Conservation (phyloP, 352 stramenopile species). For the Phytophthora sojae region DNA sequence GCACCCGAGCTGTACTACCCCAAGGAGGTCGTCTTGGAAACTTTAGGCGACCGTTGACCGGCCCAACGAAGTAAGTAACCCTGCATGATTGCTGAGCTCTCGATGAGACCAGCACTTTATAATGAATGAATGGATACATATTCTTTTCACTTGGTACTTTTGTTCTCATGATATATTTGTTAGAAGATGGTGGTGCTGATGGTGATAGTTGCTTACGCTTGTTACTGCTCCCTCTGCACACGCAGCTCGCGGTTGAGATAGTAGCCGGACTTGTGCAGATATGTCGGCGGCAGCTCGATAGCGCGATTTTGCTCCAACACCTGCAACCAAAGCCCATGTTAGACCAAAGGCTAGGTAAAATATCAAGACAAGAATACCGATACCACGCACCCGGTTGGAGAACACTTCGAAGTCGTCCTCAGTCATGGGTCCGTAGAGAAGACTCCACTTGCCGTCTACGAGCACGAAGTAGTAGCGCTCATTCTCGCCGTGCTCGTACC, state of each 20-base stretch:
- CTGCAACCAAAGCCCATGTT: slow-evolving; percentile 34
- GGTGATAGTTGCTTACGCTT: slow-evolving; percentile 17
- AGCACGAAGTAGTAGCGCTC: slow-evolving; percentile 90
- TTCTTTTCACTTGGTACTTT: slow-evolving; percentile 6
- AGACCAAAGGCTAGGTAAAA: neutral
- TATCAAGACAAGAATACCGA: neutral
- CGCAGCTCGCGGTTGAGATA: slow-evolving; percentile 75
- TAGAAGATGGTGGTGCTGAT: slow-evolving; percentile 9
- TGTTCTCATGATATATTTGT: slow-evolving; percentile 28
- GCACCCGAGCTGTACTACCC: slow-evolving; percentile 68
- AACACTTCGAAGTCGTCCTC: slow-evolving; percentile 86
- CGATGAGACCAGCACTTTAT: neutral
- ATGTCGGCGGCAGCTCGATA: slow-evolving; percentile 79
- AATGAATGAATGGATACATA: slow-evolving; percentile 23
- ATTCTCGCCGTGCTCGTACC: slow-evolving; percentile 89
- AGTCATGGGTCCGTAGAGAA: slow-evolving; percentile 87
- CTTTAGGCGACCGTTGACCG: neutral
- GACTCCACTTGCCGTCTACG: slow-evolving; percentile 84
- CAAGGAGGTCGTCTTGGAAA: slow-evolving; percentile 50
- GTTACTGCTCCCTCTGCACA: slow-evolving; percentile 51
- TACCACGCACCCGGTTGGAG: slow-evolving; percentile 66
- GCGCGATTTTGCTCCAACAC: slow-evolving; percentile 69
- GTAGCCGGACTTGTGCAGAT: slow-evolving; percentile 85
- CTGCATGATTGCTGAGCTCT: neutral
- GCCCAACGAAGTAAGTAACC: neutral